Percentiles rank a stretch among this genome's conserved stretches.
Evolutionary conservation across 2,329 filamentous ascomycete genomes (phyloP).

Genomic region (Fonsecaea nubica): DNA sequence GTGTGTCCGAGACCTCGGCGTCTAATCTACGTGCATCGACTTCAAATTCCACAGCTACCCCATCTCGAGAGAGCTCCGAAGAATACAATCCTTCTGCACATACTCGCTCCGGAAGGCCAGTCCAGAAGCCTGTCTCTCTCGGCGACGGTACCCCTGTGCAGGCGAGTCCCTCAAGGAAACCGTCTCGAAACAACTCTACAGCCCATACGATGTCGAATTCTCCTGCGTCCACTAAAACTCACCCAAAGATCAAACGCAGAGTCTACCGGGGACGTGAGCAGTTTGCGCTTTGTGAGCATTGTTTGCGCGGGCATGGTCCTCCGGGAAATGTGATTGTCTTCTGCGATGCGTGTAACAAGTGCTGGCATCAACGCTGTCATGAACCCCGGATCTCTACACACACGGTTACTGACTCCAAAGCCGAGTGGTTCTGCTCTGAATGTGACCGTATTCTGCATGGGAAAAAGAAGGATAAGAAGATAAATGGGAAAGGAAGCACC

Average conservation of each 20-base stretch:
- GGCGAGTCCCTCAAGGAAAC: conserved; percentile 34
- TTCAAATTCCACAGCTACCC: conserved; percentile 36
- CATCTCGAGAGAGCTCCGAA: conserved; percentile 50
- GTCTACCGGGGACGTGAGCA: conserved; percentile 55
- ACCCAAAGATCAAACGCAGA: conserved; percentile 64
- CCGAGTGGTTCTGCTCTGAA: conserved; percentile 73
- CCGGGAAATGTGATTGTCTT: conserved; percentile 81
- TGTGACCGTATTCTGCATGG: conserved; percentile 55
- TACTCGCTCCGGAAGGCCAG: conserved; percentile 77
- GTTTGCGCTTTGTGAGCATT: conserved; percentile 69
- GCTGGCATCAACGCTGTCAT: conserved; percentile 84
- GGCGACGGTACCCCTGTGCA: conserved; percentile 55
- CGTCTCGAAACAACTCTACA: conserved; percentile 21
- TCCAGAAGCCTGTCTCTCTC: conserved; percentile 69
- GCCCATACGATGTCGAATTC: conserved; percentile 31
- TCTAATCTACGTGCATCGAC: conserved; percentile 22
- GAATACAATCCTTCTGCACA: conserved; percentile 62
- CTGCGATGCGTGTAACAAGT: conserved; percentile 79
- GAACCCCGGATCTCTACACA: conserved; percentile 74
- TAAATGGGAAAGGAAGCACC: conserved; percentile 11
- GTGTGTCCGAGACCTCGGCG: conserved; percentile 17
- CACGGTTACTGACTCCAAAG: conserved; percentile 69
- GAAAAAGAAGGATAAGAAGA: conserved; percentile 38
- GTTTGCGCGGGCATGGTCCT: conserved; percentile 74
- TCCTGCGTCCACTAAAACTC: conserved; percentile 39